Conservation (phyloP, 2,329 filamentous ascomycete species). For the Arthroderma sp. region DNA sequence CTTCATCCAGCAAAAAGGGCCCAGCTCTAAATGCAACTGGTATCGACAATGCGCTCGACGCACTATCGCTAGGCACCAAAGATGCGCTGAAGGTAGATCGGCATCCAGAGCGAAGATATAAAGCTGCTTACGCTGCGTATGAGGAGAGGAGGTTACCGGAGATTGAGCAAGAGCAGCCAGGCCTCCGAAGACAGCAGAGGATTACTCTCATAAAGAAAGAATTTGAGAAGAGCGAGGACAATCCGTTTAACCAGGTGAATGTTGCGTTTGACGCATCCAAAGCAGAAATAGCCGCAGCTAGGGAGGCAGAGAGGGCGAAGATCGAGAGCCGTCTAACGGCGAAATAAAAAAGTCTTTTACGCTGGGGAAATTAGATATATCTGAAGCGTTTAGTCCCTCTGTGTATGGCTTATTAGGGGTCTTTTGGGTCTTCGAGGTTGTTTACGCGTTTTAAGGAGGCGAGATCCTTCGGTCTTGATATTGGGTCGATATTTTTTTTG, state of each 20-base stretch:
- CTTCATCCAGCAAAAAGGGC: slow-evolving; percentile 32
- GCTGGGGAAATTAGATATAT: not conserved
- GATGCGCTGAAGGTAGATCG: slow-evolving; percentile 62
- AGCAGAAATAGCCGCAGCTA: slow-evolving; percentile 60
- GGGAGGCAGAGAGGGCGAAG: slow-evolving; percentile 55
- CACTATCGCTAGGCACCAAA: slow-evolving; percentile 55
- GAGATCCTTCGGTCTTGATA: no score
- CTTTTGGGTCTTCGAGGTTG: not conserved
- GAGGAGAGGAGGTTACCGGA: slow-evolving; percentile 72
- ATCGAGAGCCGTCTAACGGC: slow-evolving; percentile 55
- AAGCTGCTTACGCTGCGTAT: slow-evolving; percentile 71
- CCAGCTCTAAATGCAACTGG: slow-evolving; percentile 64
- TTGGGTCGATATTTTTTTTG: no score
- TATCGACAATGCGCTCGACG: slow-evolving; percentile 89
- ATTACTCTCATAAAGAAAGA: slow-evolving; percentile 77
- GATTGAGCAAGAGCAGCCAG: slow-evolving; percentile 73
- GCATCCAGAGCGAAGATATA: slow-evolving; percentile 77
- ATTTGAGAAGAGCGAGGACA: slow-evolving; percentile 88
- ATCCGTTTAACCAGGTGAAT: slow-evolving; percentile 81
- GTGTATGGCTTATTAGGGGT: not conserved
- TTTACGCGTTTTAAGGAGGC: no score
- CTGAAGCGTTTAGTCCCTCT: not conserved
- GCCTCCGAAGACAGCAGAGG: slow-evolving; percentile 70
- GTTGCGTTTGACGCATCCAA: slow-evolving; percentile 64
- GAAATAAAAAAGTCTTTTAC: not conserved